These are phyloP conservation scores for Effrenium voratum DNA, from an alignment of 73 alveolate species.

Conservation along the genomic window DNA sequence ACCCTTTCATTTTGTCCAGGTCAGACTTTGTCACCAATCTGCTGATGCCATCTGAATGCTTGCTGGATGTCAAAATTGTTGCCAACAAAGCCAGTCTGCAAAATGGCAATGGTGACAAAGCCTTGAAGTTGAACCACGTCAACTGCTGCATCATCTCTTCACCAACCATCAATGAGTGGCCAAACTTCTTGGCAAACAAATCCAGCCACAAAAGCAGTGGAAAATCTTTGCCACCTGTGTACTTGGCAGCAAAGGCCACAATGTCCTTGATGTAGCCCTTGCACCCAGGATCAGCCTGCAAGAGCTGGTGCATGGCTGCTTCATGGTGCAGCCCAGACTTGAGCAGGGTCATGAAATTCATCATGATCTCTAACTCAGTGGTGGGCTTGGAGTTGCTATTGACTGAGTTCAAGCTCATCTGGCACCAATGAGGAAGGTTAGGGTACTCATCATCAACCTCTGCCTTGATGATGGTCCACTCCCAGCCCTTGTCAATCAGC, in stretches of 20 bases:
- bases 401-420: constrained; percentile 9
- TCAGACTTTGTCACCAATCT: neutral
- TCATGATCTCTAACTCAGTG: constrained; percentile 29
- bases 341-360: neutral
- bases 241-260: neutral
- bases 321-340: neutral
- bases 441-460: constrained; percentile 23
- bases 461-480: neutral
- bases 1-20: neutral
- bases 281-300: neutral
- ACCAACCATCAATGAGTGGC: neutral
- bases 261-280: neutral
- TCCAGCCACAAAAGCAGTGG: constrained; percentile 36
- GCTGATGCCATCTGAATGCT: neutral
- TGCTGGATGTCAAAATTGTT: neutral
- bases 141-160: constrained; percentile 18
- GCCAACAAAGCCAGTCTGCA: constrained; percentile 13
- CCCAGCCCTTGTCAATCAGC: neutral
- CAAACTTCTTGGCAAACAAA: neutral
- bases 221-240: neutral
- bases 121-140: constrained; percentile 9
- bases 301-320: neutral
- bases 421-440: neutral
- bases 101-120: too few relatives aligned
- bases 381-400: neutral